A percentile compares a stretch with the other conserved stretches of the same genome.
Evolutionary conservation across 2,329 filamentous ascomycete genomes (phyloP).

Genomic region (Beauveria medogensis): DNA sequence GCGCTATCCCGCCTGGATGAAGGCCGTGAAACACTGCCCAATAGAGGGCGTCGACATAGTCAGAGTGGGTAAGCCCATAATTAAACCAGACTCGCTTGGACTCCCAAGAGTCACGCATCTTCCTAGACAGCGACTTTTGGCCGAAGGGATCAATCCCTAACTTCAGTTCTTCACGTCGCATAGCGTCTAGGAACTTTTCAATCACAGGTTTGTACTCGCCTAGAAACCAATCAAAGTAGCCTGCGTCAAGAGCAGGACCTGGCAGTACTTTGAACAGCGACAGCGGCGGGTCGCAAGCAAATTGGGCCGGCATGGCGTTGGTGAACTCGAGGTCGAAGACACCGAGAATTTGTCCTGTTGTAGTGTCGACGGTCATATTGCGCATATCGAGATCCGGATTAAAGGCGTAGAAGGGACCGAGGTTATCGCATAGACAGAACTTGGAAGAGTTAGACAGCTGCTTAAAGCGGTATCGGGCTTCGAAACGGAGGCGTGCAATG

Average conservation of each 20-base stretch:
- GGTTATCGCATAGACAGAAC: background rate
- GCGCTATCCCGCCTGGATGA: background rate
- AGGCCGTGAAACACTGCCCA: background rate
- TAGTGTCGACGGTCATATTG: background rate
- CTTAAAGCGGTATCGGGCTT: background rate
- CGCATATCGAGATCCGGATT: background rate
- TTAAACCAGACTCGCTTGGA: background rate
- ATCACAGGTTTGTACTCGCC: background rate
- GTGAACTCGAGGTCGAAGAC: background rate
- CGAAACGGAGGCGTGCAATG: background rate
- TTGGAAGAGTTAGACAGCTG: background rate
- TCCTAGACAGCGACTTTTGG: background rate
- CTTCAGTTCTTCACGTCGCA: background rate
- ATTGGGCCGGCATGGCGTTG: background rate
- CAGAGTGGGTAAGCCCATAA: background rate
- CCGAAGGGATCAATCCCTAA: background rate
- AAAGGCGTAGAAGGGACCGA: background rate
- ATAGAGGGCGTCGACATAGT: background rate
- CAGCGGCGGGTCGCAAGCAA: background rate
- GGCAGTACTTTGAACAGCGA: background rate
- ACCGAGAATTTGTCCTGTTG: background rate
- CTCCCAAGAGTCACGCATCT: background rate
- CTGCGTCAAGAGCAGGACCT: background rate
- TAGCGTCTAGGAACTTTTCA: background rate
- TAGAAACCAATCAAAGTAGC: background rate